Evolutionary conservation across 2,329 filamentous ascomycete genomes (phyloP).

Genomic region (Sporothrix pallida): DNA sequence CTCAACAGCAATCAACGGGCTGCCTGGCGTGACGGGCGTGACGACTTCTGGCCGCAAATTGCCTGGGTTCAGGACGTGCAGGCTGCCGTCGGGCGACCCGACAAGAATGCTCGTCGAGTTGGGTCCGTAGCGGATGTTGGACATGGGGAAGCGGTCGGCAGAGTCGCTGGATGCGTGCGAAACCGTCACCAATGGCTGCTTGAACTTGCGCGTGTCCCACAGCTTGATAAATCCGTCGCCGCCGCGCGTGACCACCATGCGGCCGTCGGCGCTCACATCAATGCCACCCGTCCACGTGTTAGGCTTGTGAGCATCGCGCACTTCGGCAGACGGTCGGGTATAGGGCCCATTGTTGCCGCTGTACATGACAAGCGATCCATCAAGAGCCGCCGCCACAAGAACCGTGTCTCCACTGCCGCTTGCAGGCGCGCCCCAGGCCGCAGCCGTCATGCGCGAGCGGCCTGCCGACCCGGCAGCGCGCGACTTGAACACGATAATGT

Average conservation of each 20-base stretch:
- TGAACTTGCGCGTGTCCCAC: conserved; percentile 97
- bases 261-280: conserved; percentile 87
- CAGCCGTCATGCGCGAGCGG: conserved; percentile 89
- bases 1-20: conserved; percentile 78
- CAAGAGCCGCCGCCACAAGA: conserved; percentile 80
- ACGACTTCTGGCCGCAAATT: conserved; percentile 84
- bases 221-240: conserved; percentile 93
- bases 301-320: conserved; percentile 79
- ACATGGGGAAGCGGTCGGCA: conserved; percentile 80
- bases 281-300: conserved; percentile 92
- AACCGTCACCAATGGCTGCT: conserved; percentile 79
- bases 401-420: conserved; percentile 74
- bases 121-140: conserved; percentile 88
- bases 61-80: conserved; percentile 92
- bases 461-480: conserved; percentile 86
- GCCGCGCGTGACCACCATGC: conserved; percentile 87
- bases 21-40: conserved; percentile 85
- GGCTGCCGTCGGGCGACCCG: conserved; percentile 81
- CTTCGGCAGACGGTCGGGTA: conserved; percentile 78
- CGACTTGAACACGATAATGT: conserved; percentile 95
- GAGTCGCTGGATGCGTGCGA: conserved; percentile 82
- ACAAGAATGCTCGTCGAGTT: conserved; percentile 84
- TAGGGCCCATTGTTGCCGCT: conserved; percentile 87
- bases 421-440: conserved; percentile 79
- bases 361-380: conserved; percentile 92